Percentiles rank a stretch among this genome's conserved stretches.
phyloP scores from a whole-genome alignment of 768 basidiomycete genomes.

The Panaeolus cyanescens region DNA sequence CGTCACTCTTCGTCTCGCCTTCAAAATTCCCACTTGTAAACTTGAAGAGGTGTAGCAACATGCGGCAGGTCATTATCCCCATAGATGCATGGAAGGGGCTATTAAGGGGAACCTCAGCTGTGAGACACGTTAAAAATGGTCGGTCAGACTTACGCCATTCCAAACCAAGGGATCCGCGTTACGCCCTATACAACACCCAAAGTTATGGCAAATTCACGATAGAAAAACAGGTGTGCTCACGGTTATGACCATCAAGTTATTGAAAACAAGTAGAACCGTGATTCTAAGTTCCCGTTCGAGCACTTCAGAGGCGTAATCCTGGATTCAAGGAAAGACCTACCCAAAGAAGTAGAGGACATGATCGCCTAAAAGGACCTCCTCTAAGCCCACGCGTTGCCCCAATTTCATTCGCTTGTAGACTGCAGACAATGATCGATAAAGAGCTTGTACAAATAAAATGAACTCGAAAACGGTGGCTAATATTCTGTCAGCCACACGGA shows the following conservation, averaged over 20 bases:
- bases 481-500: too few species aligned
- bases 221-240: too few species aligned
- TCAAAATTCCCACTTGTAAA: slow-evolving; percentile 22
- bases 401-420: slow-evolving; percentile 23
- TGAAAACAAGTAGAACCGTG: slow-evolving; percentile 39
- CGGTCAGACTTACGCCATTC: slow-evolving; percentile 34
- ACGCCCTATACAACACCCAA: slow-evolving; percentile 34
- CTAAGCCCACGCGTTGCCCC: slow-evolving; percentile 29
- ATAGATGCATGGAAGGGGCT: slow-evolving; percentile 51
- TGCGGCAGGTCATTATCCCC: slow-evolving; percentile 46
- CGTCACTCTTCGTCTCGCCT: not conserved
- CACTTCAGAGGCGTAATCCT: too few species aligned
- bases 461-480: slow-evolving; percentile 44
- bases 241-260: slow-evolving; percentile 48
- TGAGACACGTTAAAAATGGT: too few species aligned
- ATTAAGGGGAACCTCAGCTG: too few species aligned
- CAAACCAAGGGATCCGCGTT: slow-evolving; percentile 51
- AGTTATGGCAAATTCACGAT: too few species aligned
- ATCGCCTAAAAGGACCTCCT: slow-evolving; percentile 39
- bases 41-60: slow-evolving; percentile 47
- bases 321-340: too few species aligned
- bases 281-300: too few species aligned
- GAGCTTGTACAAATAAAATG: slow-evolving; percentile 40
- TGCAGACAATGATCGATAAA: slow-evolving; percentile 34
- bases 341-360: slow-evolving; percentile 47